phyloP scores from a whole-genome alignment of 2,329 filamentous ascomycete genomes.

The Aspergillus puulaauensis region DNA sequence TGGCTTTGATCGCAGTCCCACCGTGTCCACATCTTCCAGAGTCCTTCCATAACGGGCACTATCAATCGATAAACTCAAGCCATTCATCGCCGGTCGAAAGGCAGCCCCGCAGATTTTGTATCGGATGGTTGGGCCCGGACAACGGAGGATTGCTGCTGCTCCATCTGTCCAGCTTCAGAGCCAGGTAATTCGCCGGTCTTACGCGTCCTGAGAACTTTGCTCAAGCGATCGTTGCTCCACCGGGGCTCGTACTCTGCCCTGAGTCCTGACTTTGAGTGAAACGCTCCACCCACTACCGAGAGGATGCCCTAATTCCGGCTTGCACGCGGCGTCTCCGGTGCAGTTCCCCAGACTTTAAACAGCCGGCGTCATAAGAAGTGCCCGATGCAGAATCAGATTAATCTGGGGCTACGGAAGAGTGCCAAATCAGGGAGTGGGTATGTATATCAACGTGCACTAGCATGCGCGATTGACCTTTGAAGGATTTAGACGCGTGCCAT shows the following conservation, averaged over 20 bases:
- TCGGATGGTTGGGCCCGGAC: background rate
- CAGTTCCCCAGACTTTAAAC: background rate
- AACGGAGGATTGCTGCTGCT: background rate
- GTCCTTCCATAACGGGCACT: background rate
- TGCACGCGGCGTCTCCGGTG: background rate
- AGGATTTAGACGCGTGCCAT: background rate
- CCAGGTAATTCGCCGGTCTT: no score
- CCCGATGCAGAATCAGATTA: background rate
- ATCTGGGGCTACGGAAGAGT: conserved; percentile 1
- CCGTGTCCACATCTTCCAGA: background rate
- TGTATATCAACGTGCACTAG: background rate
- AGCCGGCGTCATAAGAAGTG: background rate
- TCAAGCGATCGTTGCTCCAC: no score
- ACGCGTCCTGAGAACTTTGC: no score
- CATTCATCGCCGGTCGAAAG: background rate
- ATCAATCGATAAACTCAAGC: background rate
- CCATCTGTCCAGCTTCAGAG: background rate
- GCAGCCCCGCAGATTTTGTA: background rate
- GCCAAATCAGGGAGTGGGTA: background rate
- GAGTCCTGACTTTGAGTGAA: no score
- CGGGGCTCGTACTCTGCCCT: no score
- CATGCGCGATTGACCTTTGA: background rate
- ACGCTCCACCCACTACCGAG: background rate
- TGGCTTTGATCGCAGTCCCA: no score
- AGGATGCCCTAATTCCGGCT: background rate